These are phyloP conservation scores for Cicer arietinum DNA, from an alignment of 306 rosid species.

Conservation along the genomic window DNA sequence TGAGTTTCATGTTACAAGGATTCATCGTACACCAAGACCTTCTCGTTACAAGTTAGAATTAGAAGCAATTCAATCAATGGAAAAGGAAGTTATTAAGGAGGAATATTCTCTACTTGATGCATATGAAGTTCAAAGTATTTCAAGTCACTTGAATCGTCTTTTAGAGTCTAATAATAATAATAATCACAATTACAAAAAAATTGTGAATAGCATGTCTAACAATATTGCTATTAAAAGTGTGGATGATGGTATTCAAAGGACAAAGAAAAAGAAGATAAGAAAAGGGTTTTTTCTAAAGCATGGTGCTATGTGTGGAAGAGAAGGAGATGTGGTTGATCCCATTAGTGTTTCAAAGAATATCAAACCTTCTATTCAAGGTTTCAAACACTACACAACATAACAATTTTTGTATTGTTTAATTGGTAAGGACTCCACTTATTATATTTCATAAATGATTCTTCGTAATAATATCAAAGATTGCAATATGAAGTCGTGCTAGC, in stretches of 20 bases:
- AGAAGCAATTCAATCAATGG: conserved; percentile 56
- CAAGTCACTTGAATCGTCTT: conserved; percentile 53
- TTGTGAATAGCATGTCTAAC: neutral
- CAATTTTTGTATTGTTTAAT: neutral
- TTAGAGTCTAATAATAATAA: conserved; percentile 40
- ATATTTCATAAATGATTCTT: no score
- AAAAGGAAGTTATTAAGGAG: neutral
- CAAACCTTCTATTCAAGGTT: neutral
- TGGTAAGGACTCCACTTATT: no score
- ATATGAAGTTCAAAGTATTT: conserved; percentile 66
- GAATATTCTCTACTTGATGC: conserved; percentile 67
- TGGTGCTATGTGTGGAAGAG: conserved; percentile 59
- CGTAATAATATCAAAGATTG: no score
- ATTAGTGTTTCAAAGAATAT: conserved; percentile 16
- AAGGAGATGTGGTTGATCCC: conserved; percentile 59
- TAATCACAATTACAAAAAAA: neutral
- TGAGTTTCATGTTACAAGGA: conserved; percentile 50
- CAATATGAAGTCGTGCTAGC: no score
- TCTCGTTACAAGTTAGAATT: conserved; percentile 77
- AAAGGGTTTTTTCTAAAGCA: conserved; percentile 55
- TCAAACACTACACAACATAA: neutral
- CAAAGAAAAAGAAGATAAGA: conserved; percentile 27
- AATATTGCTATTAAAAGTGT: conserved; percentile 10
- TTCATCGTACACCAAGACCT: conserved; percentile 47
- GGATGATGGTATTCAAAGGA: neutral